Conservation (phyloP, 2,329 filamentous ascomycete species). For the Raffaelea albimanens region DNA sequence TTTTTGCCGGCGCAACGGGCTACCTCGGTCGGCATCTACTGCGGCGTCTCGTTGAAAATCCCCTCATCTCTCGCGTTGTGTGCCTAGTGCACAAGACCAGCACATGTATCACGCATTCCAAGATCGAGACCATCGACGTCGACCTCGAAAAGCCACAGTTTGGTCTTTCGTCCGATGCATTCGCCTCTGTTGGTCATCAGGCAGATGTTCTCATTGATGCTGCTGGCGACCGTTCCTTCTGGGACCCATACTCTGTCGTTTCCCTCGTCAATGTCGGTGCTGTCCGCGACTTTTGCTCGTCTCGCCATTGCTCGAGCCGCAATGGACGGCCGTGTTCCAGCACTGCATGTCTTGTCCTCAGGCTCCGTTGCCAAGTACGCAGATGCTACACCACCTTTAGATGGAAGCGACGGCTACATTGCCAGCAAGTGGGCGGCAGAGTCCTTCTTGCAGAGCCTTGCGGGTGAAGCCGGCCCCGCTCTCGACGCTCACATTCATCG, state of each 20-base stretch:
- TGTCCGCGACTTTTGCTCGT: slow-evolving; percentile 22
- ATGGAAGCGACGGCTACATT: slow-evolving; percentile 19
- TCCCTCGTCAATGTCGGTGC: slow-evolving; percentile 24
- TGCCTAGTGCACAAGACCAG: background rate
- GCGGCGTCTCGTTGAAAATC: slow-evolving; percentile 19
- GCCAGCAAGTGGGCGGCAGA: slow-evolving; percentile 25
- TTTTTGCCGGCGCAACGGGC: slow-evolving; percentile 29
- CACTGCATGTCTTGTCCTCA: slow-evolving; percentile 23
- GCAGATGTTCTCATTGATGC: slow-evolving; percentile 33
- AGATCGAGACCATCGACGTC: background rate
- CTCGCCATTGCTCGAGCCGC: slow-evolving; percentile 16
- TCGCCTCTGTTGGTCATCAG: slow-evolving; percentile 1
- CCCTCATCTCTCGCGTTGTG: slow-evolving; percentile 10
- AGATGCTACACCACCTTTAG: background rate
- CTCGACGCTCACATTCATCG: background rate
- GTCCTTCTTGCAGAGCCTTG: slow-evolving; percentile 12
- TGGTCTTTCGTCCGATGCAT: slow-evolving; percentile 8
- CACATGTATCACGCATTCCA: background rate
- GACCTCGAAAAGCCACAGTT: background rate
- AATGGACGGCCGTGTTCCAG: slow-evolving; percentile 2
- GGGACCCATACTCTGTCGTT: slow-evolving; percentile 26
- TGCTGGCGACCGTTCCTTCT: slow-evolving; percentile 30
- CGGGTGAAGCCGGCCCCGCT: background rate
- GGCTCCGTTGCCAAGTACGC: slow-evolving; percentile 6
- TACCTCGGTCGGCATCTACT: slow-evolving; percentile 32